A percentile compares a stretch with the other conserved stretches of the same genome.
Conservation (phyloP, 495 filamentous ascomycete species). For the Aspergillus carlsbadensis region DNA sequence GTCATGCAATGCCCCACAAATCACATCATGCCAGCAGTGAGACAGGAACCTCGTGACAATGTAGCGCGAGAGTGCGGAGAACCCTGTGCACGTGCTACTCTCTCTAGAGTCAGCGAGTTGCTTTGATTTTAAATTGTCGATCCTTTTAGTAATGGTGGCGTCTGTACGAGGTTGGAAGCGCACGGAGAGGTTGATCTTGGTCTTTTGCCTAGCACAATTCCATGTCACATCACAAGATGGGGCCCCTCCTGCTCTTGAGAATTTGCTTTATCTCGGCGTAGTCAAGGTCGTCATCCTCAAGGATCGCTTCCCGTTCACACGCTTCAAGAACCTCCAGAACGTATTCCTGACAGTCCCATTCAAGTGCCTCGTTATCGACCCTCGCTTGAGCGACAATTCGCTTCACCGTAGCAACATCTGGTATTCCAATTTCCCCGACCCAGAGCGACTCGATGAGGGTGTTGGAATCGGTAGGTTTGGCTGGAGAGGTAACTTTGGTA, state of each 20-base stretch:
- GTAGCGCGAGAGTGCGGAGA: slow-evolving; percentile 2
- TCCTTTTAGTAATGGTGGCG: too few species aligned
- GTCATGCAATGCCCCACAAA: slow-evolving; percentile 1
- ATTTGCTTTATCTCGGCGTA: slow-evolving; percentile 19
- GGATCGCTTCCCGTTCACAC: slow-evolving; percentile 19
- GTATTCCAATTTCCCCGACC: slow-evolving; percentile 13
- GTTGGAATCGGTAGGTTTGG: slow-evolving; percentile 5
- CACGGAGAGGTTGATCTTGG: too few species aligned
- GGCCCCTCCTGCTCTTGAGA: slow-evolving; percentile 15
- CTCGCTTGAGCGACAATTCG: slow-evolving; percentile 7
- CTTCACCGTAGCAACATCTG: slow-evolving; percentile 16
- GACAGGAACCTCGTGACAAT: slow-evolving; percentile 5
- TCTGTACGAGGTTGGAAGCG: too few species aligned
- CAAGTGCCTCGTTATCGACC: slow-evolving; percentile 25
- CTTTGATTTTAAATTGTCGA: not conserved
- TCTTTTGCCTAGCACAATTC: too few species aligned
- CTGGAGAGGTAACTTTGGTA: slow-evolving; percentile 4
- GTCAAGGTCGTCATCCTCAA: slow-evolving; percentile 21
- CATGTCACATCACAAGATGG: slow-evolving; percentile 14
- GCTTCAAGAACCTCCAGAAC: slow-evolving; percentile 26
- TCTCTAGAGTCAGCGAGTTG: not conserved
- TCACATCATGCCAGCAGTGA: slow-evolving; percentile 9
- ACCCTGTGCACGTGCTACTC: not conserved
- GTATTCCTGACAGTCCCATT: slow-evolving; percentile 31
- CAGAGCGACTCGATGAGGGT: slow-evolving; percentile 12